Evolutionary conservation across 225 moss, liverwort and hornwort genomes (phyloP).

Genomic region (Straminergon stramineum): DNA sequence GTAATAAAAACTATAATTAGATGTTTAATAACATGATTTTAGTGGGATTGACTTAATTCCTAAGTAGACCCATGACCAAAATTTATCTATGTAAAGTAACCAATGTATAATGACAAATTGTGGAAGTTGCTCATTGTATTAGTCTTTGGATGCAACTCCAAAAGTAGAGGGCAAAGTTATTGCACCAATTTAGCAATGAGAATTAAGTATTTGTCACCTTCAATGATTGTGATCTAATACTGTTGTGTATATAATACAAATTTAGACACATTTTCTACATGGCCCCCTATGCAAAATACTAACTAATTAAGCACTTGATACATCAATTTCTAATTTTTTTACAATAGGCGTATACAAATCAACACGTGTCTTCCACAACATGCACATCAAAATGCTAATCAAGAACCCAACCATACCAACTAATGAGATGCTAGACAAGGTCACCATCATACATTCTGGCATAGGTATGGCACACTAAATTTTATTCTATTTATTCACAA

Average conservation of each 20-base stretch:
- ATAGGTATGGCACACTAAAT: neutral
- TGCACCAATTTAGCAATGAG: neutral
- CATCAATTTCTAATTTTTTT: neutral
- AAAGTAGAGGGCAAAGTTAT: neutral
- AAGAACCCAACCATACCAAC: neutral
- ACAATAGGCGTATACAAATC: neutral
- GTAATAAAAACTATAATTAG: neutral
- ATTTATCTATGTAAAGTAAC: neutral
- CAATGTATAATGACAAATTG: neutral
- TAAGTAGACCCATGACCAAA: accelerated
- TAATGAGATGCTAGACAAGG: too few species aligned
- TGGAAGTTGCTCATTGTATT: neutral
- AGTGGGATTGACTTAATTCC: neutral
- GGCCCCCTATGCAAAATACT: neutral
- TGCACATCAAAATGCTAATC: neutral
- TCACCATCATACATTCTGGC: accelerated
- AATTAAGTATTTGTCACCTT: neutral
- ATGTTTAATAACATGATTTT: neutral
- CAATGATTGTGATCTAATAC: neutral
- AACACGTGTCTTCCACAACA: neutral
- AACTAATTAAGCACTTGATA: neutral
- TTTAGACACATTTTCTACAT: neutral
- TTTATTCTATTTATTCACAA: neutral
- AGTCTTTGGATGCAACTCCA: neutral
- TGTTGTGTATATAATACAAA: neutral